Evolutionary conservation across 495 filamentous ascomycete species (phyloP).

Genomic region (Saxispiralis lemnorum): DNA sequence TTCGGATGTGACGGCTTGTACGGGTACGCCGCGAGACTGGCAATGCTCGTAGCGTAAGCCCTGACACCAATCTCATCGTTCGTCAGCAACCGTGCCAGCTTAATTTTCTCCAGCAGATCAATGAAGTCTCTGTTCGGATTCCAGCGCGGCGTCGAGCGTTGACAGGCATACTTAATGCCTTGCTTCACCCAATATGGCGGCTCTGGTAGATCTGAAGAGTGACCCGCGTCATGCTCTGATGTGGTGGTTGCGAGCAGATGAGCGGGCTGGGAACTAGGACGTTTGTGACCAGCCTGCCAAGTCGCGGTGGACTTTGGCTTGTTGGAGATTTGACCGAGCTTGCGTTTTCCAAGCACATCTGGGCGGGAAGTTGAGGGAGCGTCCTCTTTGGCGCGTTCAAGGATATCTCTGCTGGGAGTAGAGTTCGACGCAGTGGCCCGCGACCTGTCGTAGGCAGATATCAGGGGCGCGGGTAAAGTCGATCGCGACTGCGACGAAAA

Average conservation of each 20-base stretch:
- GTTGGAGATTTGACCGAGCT: slow-evolving; percentile 1
- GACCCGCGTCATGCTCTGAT: slow-evolving; percentile 46
- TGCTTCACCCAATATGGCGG: slow-evolving; percentile 51
- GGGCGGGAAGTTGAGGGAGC: slow-evolving; percentile 10
- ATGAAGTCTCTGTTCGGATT: slow-evolving; percentile 67
- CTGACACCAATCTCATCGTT: slow-evolving; percentile 63
- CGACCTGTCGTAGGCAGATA: neutral
- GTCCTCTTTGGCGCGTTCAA: slow-evolving; percentile 38
- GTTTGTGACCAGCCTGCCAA: slow-evolving; percentile 9
- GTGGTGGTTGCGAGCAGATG: slow-evolving; percentile 46
- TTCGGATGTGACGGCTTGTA: slow-evolving; percentile 32
- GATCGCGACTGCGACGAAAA: neutral
- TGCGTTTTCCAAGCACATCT: slow-evolving; percentile 6
- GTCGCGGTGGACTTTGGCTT: neutral
- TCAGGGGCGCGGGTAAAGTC: neutral
- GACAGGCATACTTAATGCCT: slow-evolving; percentile 57
- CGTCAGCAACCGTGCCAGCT: slow-evolving; percentile 47
- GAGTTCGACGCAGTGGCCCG: no score
- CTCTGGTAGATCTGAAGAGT: slow-evolving; percentile 30
- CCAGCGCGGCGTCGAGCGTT: slow-evolving; percentile 53
- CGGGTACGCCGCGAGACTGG: slow-evolving; percentile 68
- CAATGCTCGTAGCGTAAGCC: slow-evolving; percentile 81
- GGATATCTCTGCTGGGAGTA: slow-evolving; percentile 21
- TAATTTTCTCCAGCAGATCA: slow-evolving; percentile 53
- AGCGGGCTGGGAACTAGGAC: slow-evolving; percentile 24